Base-by-base conservation (phyloP, 2,329 filamentous ascomycete species). In the Cordyceps fumosorosea region DNA sequence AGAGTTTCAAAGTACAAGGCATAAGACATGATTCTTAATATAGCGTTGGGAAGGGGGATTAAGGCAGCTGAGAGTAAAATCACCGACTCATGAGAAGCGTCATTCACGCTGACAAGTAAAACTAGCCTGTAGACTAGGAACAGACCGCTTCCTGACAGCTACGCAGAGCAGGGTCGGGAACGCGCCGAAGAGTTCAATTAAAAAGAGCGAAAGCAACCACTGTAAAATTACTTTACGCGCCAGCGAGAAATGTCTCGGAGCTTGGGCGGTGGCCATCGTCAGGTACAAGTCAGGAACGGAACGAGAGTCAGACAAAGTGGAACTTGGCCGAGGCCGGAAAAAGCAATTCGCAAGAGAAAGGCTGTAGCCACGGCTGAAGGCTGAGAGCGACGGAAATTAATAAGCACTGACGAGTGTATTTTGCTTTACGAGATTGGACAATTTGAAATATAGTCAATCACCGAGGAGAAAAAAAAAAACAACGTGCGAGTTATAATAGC, bases 241-340 rank as follows among this genome's bases (percentile, higher is more conserved):
- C 37, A 45, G 48, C 8, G 40, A 47, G 40, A 47, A 55, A 53
- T 60, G 58, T 60, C 42, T 60, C 42, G 42, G 58, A 53, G 4
- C 11, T 48, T 48, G 34, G 22, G 34, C 12, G 16, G 34, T 20
- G 32, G 18, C 34, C 51, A 48, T 60, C 42, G 58, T 55, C 58
- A 60, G 58, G 58, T 48, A 60, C 58, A 60, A 48, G 58, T 47
- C 58, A 60, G 51, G 58, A 54, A 60, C 58, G 50, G 51, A 53
- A 45, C 37, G 44, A 60, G 45, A 48, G 42, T 60, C 58, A 55
- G 58, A 60, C 50, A 54, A 5, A 14, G 58, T 60, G 58, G 58
- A 45, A 60, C 57, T 53, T 53, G 58, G 48, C 57, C 56, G 50
- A 60, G 34, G 48, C 48, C 50, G 44, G 44, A 47, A 60, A 51